Conservation (phyloP, 2,329 filamentous ascomycete species). For the Penicillium rolfsii region DNA sequence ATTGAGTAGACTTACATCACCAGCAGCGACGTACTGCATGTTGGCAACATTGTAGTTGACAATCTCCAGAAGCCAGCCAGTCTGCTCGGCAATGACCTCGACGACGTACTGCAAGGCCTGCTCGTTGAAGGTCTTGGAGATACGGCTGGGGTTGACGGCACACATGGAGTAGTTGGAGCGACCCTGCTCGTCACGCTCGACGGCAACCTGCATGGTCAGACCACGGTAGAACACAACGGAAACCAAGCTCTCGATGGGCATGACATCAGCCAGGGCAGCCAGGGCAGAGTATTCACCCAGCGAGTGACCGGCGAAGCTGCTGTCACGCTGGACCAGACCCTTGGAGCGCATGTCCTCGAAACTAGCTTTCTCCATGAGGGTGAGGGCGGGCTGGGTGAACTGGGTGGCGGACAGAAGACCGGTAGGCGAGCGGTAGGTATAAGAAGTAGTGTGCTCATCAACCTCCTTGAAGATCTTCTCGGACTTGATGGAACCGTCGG, state of each 20-base stretch:
- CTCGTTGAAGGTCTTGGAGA: slow-evolving; percentile 98
- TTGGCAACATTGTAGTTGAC: slow-evolving; percentile 88
- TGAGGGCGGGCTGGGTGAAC: slow-evolving; percentile 96
- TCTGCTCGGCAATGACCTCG: slow-evolving; percentile 90
- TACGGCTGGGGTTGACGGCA: slow-evolving; percentile 96
- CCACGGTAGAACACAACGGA: slow-evolving; percentile 99
- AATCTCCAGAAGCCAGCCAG: slow-evolving; percentile 95
- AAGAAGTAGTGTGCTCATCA: slow-evolving; percentile 86
- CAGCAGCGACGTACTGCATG: slow-evolving; percentile 70
- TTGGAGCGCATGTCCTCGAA: slow-evolving; percentile 99
- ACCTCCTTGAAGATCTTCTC: slow-evolving; percentile 99
- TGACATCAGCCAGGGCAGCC: slow-evolving; percentile 93
- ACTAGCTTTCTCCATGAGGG: slow-evolving; percentile 98
- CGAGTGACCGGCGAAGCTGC: slow-evolving; percentile 96
- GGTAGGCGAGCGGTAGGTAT: slow-evolving; percentile 94
- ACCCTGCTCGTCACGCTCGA: slow-evolving; percentile 89
- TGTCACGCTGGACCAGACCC: slow-evolving; percentile 92
- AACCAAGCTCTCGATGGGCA: slow-evolving; percentile 98
- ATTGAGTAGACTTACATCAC: slow-evolving; percentile 54
- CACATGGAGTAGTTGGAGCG: slow-evolving; percentile 99
- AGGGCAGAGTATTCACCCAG: slow-evolving; percentile 97
- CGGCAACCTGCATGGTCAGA: slow-evolving; percentile 98
- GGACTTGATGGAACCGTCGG: slow-evolving; percentile 91
- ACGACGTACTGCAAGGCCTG: slow-evolving; percentile 96
- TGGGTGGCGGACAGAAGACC: slow-evolving; percentile 95